Base-by-base conservation (phyloP, 495 filamentous ascomycete species). In the Copromyces sp. region DNA sequence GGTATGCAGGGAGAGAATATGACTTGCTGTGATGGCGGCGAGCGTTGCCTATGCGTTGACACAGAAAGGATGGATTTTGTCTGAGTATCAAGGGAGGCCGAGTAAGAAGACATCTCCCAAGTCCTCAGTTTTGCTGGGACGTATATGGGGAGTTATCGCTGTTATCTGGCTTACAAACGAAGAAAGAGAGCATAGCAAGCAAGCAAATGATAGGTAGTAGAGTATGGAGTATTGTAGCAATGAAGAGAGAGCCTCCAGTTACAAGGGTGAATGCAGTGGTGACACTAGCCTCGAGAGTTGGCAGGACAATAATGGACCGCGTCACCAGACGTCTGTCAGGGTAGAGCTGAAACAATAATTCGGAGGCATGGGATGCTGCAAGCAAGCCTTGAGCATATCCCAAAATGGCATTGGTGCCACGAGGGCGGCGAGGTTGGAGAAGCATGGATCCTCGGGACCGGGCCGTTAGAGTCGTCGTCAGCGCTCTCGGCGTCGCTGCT, bases 1-100 rank as follows among this genome's bases (percentile, higher is more conserved):
- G 61, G 24, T 68, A 69, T 39, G 73, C 29, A 39, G 61, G 39
- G 68, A 74, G 73, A 69, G 75, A 77, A 68, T 74, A 75, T 35
- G 69, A 71, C 68, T 59, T 77, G 47, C 39, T 75, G 42, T 72
- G 68, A 72, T 16, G 73, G 69, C 4, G 39, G 70, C 14, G 40
- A 42, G 14, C 5, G 14, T 5, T 42, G 40, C 14, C 14, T 2
- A 6, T 1, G 42, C 42, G 8, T 29, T 59, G 47, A 32, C 47
- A 24, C 4, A 35, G 53, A 3, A 65, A 12, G 29, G 53, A 65
- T 65, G 24, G 29, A 35, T 65, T 65, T 9, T 65, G 53, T 17
- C 53, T 0, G 29, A 35, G 11, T 61, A 17, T 61, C 53, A 65
- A 35, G 53, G 53, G 53, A 65, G 53, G 29, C 53, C 12, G 7